phyloP scores from a whole-genome alignment of 345 rosid species.

The Populus alba region DNA sequence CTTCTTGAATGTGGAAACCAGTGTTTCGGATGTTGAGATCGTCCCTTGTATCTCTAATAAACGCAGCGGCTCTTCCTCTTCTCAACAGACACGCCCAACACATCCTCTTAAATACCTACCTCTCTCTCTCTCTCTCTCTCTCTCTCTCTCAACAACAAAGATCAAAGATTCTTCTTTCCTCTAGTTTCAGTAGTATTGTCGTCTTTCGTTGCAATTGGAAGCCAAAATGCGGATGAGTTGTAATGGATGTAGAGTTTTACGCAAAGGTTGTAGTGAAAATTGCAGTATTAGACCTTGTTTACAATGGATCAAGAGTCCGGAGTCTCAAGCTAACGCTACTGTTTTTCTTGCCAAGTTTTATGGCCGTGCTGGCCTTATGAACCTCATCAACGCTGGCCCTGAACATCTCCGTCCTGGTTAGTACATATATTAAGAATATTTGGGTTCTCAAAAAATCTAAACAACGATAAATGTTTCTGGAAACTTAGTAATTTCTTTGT shows the following conservation, averaged over 20 bases:
- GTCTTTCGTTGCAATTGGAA: background rate
- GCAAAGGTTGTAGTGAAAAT: conserved; percentile 89
- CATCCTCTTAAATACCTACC: background rate
- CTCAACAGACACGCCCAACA: background rate
- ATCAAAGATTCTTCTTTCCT: background rate
- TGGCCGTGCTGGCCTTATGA: conserved; percentile 96
- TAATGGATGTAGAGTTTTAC: conserved; percentile 93
- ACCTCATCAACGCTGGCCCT: conserved; percentile 95
- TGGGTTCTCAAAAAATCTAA: background rate
- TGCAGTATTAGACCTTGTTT: conserved; percentile 91
- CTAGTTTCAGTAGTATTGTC: background rate
- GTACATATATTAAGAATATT: background rate
- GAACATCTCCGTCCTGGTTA: conserved; percentile 93
- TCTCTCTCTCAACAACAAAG: background rate
- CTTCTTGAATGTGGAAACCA: conserved; percentile 45
- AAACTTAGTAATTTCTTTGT: background rate
- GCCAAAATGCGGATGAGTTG: conserved; percentile 67
- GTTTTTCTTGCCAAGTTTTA: conserved; percentile 95
- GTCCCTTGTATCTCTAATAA: conserved; percentile 22
- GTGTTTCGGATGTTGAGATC: conserved; percentile 21
- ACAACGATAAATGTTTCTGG: background rate
- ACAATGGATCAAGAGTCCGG: conserved; percentile 92
- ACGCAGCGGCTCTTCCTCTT: conserved; percentile 37
- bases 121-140: background rate
- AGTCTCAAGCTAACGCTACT: conserved; percentile 93